These are phyloP conservation scores for Lipomyces yamadae DNA, from an alignment of 805 yeast species.

Conservation along the genomic window DNA sequence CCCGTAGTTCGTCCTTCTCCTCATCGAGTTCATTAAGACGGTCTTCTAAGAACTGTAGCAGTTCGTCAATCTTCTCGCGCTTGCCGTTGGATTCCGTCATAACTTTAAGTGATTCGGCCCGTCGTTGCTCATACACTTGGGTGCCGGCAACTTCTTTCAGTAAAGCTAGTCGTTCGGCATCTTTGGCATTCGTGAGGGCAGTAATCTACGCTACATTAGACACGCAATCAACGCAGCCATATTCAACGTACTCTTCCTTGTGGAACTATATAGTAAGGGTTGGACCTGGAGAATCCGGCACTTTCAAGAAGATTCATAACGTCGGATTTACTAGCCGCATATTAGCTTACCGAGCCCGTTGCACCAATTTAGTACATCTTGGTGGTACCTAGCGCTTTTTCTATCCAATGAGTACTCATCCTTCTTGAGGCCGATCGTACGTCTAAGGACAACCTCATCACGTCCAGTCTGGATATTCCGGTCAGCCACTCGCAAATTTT, in stretches of 20 bases:
- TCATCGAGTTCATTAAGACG: constrained; percentile 77
- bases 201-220: constrained; percentile 52
- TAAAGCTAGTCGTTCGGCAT: constrained; percentile 73
- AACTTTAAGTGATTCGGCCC: constrained; percentile 77
- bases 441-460: constrained; percentile 71
- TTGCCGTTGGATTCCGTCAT: constrained; percentile 75
- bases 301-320: constrained; percentile 81
- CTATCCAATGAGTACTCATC: constrained; percentile 89
- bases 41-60: constrained; percentile 65
- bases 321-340: constrained; percentile 58
- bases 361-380: background rate
- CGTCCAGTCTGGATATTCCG: constrained; percentile 50
- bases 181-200: constrained; percentile 85
- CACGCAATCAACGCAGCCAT: background rate
- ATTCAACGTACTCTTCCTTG: constrained; percentile 68
- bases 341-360: background rate
- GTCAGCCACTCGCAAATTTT: background rate
- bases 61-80: constrained; percentile 72
- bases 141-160: constrained; percentile 96
- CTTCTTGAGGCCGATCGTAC: constrained; percentile 91
- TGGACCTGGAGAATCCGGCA: constrained; percentile 88
- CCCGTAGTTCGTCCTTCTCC: constrained; percentile 76
- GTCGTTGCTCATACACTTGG: constrained; percentile 79
- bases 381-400: constrained; percentile 61
- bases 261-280: constrained; percentile 95